A percentile compares a stretch with the other conserved stretches of the same genome.
Conservation (phyloP, 2,329 filamentous ascomycete genomes). For the Aspergillus ibericus region DNA sequence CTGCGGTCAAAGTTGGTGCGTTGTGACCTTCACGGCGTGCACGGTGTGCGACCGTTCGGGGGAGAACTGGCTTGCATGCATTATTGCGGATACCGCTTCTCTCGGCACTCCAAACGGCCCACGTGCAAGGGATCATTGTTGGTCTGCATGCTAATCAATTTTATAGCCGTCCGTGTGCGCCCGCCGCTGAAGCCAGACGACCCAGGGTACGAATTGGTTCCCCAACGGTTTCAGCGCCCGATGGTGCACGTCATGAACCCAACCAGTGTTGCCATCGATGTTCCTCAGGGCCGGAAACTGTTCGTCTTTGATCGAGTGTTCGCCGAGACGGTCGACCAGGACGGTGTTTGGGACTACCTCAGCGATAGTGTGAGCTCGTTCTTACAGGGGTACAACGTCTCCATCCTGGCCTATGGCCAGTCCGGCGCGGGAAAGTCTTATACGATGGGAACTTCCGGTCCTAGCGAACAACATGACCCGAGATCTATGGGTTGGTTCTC, state of each 20-base stretch:
- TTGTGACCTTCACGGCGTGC: constrained; percentile 29
- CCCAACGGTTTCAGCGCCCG: constrained; percentile 88
- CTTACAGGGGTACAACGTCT: constrained; percentile 96
- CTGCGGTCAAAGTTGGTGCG: constrained; percentile 94
- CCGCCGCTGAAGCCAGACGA: constrained; percentile 80
- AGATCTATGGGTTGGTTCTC: constrained; percentile 71
- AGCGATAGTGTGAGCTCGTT: constrained; percentile 88
- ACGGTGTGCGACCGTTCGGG: background rate
- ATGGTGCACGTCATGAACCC: constrained; percentile 87
- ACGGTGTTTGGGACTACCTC: constrained; percentile 92
- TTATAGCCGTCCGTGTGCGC: constrained; percentile 82
- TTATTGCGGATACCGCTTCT: constrained; percentile 3
- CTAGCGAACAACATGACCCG: constrained; percentile 69
- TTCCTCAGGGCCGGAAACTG: constrained; percentile 86
- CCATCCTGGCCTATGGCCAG: constrained; percentile 92
- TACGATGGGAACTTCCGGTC: constrained; percentile 95
- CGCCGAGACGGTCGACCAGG: constrained; percentile 75
- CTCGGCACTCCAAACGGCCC: background rate
- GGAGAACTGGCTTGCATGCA: background rate
- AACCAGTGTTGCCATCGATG: constrained; percentile 84
- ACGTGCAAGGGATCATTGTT: background rate
- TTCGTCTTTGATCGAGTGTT: constrained; percentile 98
- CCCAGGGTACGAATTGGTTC: constrained; percentile 91
- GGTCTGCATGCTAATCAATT: constrained; percentile 13
- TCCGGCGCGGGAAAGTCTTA: constrained; percentile 98